These are phyloP conservation scores for Nicotiana rustica DNA, from an alignment of 305 asterid genomes.

Conservation along the genomic window DNA sequence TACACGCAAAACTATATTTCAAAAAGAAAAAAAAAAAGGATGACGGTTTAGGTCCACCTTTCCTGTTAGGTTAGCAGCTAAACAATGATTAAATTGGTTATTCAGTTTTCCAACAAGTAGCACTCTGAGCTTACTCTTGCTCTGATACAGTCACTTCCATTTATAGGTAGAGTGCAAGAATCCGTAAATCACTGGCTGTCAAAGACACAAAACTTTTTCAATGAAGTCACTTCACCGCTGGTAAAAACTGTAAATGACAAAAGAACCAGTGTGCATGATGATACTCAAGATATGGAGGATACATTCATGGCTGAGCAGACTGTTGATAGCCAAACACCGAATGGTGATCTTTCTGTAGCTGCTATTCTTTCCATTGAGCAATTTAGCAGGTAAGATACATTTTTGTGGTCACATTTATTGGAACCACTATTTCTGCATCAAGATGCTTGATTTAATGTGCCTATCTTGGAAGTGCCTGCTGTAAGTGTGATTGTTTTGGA, in stretches of 20 bases:
- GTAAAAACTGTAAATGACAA: constrained; percentile 73
- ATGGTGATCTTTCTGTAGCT: constrained; percentile 85
- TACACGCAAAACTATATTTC: neutral
- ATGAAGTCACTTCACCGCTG: constrained; percentile 78
- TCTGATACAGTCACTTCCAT: constrained; percentile 25
- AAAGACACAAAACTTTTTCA: constrained; percentile 79
- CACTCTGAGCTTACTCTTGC: neutral
- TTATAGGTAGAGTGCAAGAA: constrained; percentile 77
- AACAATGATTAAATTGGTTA: neutral
- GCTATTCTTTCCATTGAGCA: constrained; percentile 94
- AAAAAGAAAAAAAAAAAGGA: neutral
- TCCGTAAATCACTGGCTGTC: constrained; percentile 78
- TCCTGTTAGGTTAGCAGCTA: neutral
- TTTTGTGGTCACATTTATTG: neutral
- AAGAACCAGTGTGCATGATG: constrained; percentile 51
- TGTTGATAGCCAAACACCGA: constrained; percentile 66
- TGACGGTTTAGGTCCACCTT: neutral
- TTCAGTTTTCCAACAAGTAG: neutral
- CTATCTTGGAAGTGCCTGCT: constrained; percentile 23
- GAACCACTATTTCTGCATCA: constrained; percentile 3
- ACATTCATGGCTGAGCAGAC: constrained; percentile 78
- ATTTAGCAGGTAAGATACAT: constrained; percentile 81
- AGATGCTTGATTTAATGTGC: constrained; percentile 17
- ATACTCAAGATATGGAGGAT: constrained; percentile 62
- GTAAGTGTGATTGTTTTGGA: neutral